Conservation (phyloP, 805 yeast species). For the Candida coleopterorum region DNA sequence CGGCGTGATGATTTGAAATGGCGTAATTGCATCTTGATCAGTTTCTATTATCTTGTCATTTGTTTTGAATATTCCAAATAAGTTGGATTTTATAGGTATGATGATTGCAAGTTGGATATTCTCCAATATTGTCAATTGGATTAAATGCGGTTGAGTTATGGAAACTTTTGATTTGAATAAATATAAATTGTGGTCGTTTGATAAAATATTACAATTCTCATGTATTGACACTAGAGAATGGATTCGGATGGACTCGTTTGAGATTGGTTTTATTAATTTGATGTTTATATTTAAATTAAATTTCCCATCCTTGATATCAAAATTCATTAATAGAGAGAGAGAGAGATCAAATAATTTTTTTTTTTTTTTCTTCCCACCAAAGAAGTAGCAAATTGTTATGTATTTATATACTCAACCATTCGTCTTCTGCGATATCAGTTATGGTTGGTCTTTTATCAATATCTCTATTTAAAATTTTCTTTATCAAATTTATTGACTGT, state of each 20-base stretch:
- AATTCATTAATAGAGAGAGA: no score
- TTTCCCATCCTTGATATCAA: neutral
- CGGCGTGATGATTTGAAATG: no score
- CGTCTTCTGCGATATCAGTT: conserved; percentile 60
- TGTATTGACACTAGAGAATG: no score
- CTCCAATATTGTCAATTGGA: neutral
- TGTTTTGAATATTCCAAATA: conserved; percentile 1
- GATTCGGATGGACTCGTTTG: no score
- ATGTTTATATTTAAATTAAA: neutral
- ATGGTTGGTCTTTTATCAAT: conserved; percentile 67
- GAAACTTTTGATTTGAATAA: neutral
- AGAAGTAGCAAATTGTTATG: neutral
- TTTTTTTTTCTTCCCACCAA: no score
- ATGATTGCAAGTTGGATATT: neutral
- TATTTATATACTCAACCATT: conserved; percentile 45
- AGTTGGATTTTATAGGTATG: neutral
- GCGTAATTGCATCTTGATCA: neutral
- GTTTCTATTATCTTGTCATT: no score
- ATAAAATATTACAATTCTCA: neutral
- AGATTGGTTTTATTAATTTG: neutral
- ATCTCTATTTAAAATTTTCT: conserved; percentile 63
- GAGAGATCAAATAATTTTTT: neutral
- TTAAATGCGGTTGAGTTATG: neutral
- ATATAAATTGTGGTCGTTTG: neutral
- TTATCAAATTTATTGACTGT: conserved; percentile 56